Conservation (phyloP, 306 rosid species). For the Rosa lucieae region DNA sequence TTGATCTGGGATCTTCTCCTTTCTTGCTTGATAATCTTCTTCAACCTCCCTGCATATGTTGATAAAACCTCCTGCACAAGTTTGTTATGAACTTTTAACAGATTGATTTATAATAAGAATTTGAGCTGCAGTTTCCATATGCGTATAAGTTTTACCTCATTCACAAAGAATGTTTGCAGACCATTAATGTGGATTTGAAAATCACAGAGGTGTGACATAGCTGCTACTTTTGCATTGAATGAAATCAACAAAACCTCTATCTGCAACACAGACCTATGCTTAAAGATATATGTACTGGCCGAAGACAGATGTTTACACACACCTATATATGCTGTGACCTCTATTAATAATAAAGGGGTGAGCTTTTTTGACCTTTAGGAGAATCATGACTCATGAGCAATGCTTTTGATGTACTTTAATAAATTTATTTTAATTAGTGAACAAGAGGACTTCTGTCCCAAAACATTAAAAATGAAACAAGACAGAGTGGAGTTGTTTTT, state of each 20-base stretch:
- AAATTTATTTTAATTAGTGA: background rate
- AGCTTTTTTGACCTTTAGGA: slow-evolving; percentile 11
- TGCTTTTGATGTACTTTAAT: background rate
- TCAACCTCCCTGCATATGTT: slow-evolving; percentile 45
- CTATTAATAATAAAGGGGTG: background rate
- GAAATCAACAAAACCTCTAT: slow-evolving; percentile 17
- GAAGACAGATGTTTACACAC: slow-evolving; percentile 6
- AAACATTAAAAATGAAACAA: background rate
- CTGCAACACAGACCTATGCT: slow-evolving; percentile 1
- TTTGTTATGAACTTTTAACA: background rate
- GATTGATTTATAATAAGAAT: background rate
- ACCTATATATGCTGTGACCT: background rate
- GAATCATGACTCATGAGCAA: slow-evolving; percentile 12
- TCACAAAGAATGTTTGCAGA: slow-evolving; percentile 51
- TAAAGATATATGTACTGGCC: background rate
- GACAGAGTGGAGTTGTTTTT: background rate
- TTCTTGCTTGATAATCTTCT: slow-evolving; percentile 44
- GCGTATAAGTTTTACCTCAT: slow-evolving; percentile 38
- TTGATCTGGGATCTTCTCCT: slow-evolving; percentile 33
- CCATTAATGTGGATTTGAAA: slow-evolving; percentile 56
- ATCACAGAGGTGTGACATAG: slow-evolving; percentile 47
- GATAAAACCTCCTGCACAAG: slow-evolving; percentile 51
- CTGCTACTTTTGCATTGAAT: slow-evolving; percentile 34
- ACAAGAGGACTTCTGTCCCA: background rate
- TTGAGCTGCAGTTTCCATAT: background rate